Evolutionary conservation across 495 filamentous ascomycete genomes (phyloP), one percentile per base, ranked within the genome.

Genomic region (Darksidea phi): DNA sequence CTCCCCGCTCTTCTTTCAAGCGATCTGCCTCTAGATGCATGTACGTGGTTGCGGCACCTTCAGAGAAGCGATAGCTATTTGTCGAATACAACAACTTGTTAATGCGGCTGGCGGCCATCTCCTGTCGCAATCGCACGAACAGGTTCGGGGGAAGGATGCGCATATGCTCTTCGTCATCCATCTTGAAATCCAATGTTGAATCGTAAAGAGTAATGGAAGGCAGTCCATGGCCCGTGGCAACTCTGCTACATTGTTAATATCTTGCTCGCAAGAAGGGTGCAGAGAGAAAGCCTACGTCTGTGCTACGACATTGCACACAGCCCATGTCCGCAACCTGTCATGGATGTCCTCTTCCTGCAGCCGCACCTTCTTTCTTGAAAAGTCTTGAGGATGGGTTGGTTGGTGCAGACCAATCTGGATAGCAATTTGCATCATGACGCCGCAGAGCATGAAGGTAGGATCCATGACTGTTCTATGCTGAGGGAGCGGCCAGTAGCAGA

Each of bases 401-500:
- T 91, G 85, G 68, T 97, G 91, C 48, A 97, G 82, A 48, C 91
- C 91, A 57, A 93, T 88, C 62, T 93, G 90, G 74, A 92, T 92
- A 13, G 91, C 89, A 53, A 92, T 85, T 71, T 95, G 91, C 80
- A 95, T 88, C 91, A 96, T 92, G 67, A 94, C 81, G 25, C 91
- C 91, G 67, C 87, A 86, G 11, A 95, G 78, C 76, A 95, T 95
- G 67, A 95, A 92, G 0, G 91, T 96, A 1, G 90, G 89, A 71
- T 97, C 91, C 6, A 83, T 84, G 4, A 88, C 88, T 6, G 90
- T 95, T 20, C 87, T 93, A 71, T 87, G 92, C 2, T 86, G 90
- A 4, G 91, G 91, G 21, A 95, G 80, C 11, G 91, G 91, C 91
- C 91, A 97, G 7, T 88, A 88, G 74, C 91, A 97, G 38, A 97